Base-by-base conservation (phyloP, 805 yeast species). In the Phaffomyces antillensis region DNA sequence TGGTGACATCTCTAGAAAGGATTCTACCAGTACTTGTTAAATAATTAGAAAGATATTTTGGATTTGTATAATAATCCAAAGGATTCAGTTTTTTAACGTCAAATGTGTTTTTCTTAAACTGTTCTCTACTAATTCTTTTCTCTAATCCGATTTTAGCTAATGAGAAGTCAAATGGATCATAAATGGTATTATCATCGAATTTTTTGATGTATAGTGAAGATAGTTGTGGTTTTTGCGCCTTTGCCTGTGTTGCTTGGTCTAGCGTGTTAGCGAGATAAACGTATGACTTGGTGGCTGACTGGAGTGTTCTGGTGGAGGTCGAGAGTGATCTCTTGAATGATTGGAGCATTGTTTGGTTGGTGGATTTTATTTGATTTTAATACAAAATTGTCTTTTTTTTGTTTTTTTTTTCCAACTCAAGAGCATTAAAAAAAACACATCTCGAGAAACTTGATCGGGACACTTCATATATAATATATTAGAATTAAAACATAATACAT, bases 111-210 rank as follows among this genome's bases (percentile, higher is more conserved):
- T 46, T 58, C 37, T 51, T 56, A 53, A 52, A 16, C 2, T 31
- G 26, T 32, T 56, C 56, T 47, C 60, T 46, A 34, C 51, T 43
- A 23, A 48, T 42, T 50, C 69, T 72, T 50, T 61, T 68, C 39
- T 77, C 81, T 53, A 78, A 73, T 48, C 72, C 68, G 34, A 77
- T 55, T 52, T 75, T 77, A 39, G 81, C 77, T 56, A 78, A 63
- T 28, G 86, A 76, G 54, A 87, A 86, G 62, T 86, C 95, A 64
- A 81, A 83, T 42, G 96, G 93, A 54, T 85, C 91, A 59, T 88
- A 88, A 0, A 78, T 75, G 5, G 74, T 65, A 40, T 77, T 78
- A 5, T 65, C 65, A 15, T 61, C 66, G 59, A 83, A 79, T 45
- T 63, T 71, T 56, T 68, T 73, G 32, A 72, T 63, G 47, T 75